Conservation (phyloP, 495 filamentous ascomycete species). For the Melanomma pulvis-pyrius region DNA sequence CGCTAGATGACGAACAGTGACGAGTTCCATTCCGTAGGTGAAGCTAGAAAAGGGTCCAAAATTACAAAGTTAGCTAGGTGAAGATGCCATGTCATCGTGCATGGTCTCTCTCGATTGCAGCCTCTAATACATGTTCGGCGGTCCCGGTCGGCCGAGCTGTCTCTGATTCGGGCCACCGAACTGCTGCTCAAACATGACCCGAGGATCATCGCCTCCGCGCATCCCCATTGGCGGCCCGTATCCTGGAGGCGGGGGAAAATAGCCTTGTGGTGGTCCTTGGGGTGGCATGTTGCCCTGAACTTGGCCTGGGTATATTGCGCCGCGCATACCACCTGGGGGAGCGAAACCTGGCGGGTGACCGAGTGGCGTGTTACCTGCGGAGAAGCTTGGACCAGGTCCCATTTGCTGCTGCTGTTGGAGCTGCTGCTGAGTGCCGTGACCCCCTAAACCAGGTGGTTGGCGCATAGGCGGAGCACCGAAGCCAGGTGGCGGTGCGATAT, state of each 20-base stretch:
- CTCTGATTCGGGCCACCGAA: conserved; percentile 8
- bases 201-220: conserved; percentile 28
- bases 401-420: conserved; percentile 22
- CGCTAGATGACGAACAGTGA: neutral
- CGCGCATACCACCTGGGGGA: conserved; percentile 25
- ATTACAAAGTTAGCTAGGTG: neutral
- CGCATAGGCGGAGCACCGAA: conserved; percentile 32
- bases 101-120: neutral
- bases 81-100: neutral
- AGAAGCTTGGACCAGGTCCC: conserved; percentile 22
- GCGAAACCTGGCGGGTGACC: conserved; percentile 34
- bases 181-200: conserved; percentile 38
- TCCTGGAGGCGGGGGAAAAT: conserved; percentile 31
- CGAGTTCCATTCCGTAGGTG: neutral
- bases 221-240: conserved; percentile 26
- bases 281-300: conserved; percentile 19
- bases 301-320: conserved; percentile 16
- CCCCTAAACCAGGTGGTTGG: conserved; percentile 35
- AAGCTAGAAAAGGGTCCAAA: neutral
- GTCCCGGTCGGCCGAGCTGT: conserved; percentile 25
- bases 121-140: conserved; percentile 27
- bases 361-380: conserved; percentile 32
- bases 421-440: conserved; percentile 1
- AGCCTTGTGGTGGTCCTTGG: conserved; percentile 31
- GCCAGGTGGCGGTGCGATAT: conserved; percentile 40